These are phyloP conservation scores for Eucalyptus dawsonii DNA, from an alignment of 345 rosid genomes.

Conservation along the genomic window DNA sequence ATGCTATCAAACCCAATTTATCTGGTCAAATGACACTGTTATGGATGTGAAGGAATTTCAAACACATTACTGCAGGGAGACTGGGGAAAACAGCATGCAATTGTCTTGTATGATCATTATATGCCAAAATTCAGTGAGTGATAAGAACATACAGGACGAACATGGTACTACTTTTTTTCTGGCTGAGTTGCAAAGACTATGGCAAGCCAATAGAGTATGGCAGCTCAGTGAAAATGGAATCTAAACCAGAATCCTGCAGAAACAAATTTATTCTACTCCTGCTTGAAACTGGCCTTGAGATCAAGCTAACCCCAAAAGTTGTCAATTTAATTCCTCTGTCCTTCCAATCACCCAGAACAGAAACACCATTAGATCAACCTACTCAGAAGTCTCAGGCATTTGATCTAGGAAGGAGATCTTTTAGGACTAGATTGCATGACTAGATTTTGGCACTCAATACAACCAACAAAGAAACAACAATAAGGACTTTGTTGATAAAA, in stretches of 20 bases:
- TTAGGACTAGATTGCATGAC: neutral
- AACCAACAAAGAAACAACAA: neutral
- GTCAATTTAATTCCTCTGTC: neutral
- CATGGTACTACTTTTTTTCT: neutral
- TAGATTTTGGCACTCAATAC: neutral
- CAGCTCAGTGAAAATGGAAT: neutral
- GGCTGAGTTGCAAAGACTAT: neutral
- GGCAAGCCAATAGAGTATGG: neutral
- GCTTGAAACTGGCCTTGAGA: neutral
- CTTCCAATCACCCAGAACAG: neutral
- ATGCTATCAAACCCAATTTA: neutral
- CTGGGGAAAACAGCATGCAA: neutral
- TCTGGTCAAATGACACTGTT: neutral
- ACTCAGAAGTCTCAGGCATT: neutral
- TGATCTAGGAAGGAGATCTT: neutral
- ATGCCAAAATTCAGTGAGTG: neutral
- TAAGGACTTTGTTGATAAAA: neutral
- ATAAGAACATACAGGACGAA: neutral
- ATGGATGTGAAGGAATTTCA: neutral
- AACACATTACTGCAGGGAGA: neutral
- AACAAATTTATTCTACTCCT: neutral
- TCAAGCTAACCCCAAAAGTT: neutral
- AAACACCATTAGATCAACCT: neutral
- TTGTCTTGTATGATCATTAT: neutral
- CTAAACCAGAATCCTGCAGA: neutral